These are phyloP conservation scores for Backusella parvicylindrica DNA, from an alignment of 192 early-diverging fungal species.

Conservation along the genomic window DNA sequence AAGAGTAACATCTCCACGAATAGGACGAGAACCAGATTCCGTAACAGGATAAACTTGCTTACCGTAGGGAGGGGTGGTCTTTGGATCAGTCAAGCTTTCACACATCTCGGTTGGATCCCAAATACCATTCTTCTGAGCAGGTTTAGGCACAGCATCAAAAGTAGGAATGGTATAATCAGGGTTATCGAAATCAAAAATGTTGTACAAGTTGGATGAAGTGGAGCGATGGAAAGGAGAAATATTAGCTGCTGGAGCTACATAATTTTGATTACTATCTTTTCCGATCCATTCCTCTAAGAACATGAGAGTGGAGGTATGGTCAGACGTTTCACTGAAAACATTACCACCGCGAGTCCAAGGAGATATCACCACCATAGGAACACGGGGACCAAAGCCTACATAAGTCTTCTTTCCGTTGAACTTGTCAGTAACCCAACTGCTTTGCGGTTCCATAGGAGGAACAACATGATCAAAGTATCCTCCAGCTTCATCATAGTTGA, in stretches of 20 bases:
- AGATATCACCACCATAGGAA: conserved; percentile 15
- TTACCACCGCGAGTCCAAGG: conserved; percentile 23
- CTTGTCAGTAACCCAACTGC: conserved; percentile 15
- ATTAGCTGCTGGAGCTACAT: conserved; percentile 4
- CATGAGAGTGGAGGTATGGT: conserved; percentile 17
- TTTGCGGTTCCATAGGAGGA: conserved; percentile 7
- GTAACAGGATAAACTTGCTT: conserved; percentile 13
- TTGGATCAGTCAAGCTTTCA: neutral
- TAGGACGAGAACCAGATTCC: conserved; percentile 5
- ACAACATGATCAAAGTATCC: conserved; percentile 26
- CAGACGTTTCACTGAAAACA: conserved; percentile 16
- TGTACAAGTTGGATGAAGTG: neutral
- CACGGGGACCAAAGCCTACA: conserved; percentile 4
- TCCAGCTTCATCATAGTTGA: conserved; percentile 30
- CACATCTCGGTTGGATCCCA: conserved; percentile 22
- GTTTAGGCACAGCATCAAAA: conserved; percentile 3
- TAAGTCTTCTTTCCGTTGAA: neutral
- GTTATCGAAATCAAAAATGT: conserved; percentile 26
- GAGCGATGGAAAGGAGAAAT: conserved; percentile 10
- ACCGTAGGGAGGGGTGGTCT: conserved; percentile 11
- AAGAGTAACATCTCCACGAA: conserved; percentile 16
- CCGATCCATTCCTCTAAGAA: conserved; percentile 26
- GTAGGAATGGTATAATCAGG: conserved; percentile 20
- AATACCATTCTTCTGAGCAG: neutral
- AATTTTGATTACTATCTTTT: neutral